Evolutionary conservation across 805 yeast genomes (phyloP).

Genomic region (Starmerella apis): DNA sequence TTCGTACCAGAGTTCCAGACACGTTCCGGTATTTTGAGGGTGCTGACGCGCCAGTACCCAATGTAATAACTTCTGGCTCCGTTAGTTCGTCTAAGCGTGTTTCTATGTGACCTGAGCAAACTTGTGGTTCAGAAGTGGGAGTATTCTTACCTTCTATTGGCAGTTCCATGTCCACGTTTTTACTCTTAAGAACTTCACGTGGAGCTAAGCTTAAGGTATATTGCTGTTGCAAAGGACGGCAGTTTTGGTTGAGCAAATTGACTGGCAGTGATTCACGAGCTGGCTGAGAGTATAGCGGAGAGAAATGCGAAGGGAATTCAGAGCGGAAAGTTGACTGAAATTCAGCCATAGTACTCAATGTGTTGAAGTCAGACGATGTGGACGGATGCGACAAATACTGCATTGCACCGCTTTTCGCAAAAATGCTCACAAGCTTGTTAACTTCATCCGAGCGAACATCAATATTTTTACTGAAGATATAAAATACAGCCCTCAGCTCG

Average conservation of each 20-base stretch:
- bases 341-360: slow-evolving; percentile 45
- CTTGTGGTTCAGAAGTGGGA: not conserved
- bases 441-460: slow-evolving; percentile 31
- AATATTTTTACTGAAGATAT: slow-evolving; percentile 58
- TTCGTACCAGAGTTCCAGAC: slow-evolving; percentile 60
- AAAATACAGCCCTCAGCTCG: slow-evolving; percentile 50
- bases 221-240: slow-evolving; percentile 4
- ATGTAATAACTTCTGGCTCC: slow-evolving; percentile 48
- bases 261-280: slow-evolving; percentile 18
- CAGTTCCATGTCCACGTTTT: not conserved
- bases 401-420: slow-evolving; percentile 34
- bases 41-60: slow-evolving; percentile 89
- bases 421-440: slow-evolving; percentile 27
- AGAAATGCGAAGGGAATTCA: slow-evolving; percentile 29
- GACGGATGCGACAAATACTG: slow-evolving; percentile 69
- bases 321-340: slow-evolving; percentile 26
- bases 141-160: not conserved
- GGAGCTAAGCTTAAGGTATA: slow-evolving; percentile 16
- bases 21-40: slow-evolving; percentile 84
- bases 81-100: slow-evolving; percentile 1
- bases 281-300: slow-evolving; percentile 17
- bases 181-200: not conserved
- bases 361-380: slow-evolving; percentile 51
- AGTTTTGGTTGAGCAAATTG: not conserved
- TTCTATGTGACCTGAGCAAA: not conserved